Evolutionary conservation across 192 early-diverging fungal species (phyloP), one percentile per base, ranked within the genome.

Genomic region (Gigaspora rosea): DNA sequence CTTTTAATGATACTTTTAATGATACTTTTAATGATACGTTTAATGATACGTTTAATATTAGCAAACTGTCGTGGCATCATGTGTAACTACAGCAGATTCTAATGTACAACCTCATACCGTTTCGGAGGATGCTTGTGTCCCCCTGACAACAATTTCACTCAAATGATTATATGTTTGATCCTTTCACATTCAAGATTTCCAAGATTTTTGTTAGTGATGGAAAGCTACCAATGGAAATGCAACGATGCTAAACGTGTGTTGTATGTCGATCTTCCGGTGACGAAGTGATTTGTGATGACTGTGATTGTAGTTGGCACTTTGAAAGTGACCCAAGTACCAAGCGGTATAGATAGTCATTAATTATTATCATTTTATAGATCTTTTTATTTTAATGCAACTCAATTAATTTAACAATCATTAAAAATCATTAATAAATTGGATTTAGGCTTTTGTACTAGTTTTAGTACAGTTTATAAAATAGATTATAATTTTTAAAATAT

Each of bases 211-310:
- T 78, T 85, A 12, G 82, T 84, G 0, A 84, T 86, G 32, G 88
- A 84, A 63, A 84, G 83, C 20, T 90, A 90, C 63, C 84, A 86
- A 22, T 90, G 88, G 88, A 79, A 83, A 54, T 90, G 88, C 71
- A 84, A 84, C 47, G 88, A 90, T 90, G 88, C 74, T 88, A 90
- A 62, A 78, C 85, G 0, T 90, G 88, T 52, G 81, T 83, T 32
- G 82, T 86, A 1, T 90, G 88, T 65, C 63, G 82, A 49, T 76
- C 81, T 13, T 82, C 85, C 33, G 88, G 86, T 4, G 88, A 90
- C 50, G 88, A 90, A 66, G 81, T 90, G 67, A 88, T 90, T n/a
- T 90, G 88, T 69, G 88, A 90, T 79, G 86, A 86, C 13, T 90
- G 88, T 75, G 88, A 90, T 72, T 83, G 88, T 66, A 86, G 87